These are phyloP conservation scores for Pluteus cervinus DNA, from an alignment of 768 basidiomycete species.

Conservation along the genomic window DNA sequence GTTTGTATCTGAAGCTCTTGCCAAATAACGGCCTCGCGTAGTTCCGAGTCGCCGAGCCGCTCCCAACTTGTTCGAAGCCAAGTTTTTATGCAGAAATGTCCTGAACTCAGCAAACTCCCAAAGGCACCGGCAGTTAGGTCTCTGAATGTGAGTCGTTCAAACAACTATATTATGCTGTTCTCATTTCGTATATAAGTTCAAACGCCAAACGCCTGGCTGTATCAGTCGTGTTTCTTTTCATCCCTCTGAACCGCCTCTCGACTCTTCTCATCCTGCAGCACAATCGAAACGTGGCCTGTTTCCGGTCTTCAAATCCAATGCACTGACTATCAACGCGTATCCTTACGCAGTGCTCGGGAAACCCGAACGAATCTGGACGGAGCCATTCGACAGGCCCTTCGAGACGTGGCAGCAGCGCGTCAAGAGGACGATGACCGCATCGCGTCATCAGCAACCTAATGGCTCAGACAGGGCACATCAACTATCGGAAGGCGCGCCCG, in stretches of 20 bases:
- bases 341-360: conserved; percentile 5
- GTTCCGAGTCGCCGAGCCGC: too few species aligned
- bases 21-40: too few species aligned
- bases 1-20: too few species aligned
- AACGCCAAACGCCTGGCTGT: conserved; percentile 1
- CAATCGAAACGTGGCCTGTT: neutral
- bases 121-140: conserved; percentile 1
- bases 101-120: conserved; percentile 1
- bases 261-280: conserved; percentile 7
- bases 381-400: neutral
- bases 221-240: neutral
- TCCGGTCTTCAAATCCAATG: conserved; percentile 1
- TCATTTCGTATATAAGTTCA: conserved; percentile 4
- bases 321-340: conserved; percentile 5
- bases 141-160: conserved; percentile 4
- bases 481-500: too few species aligned
- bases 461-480: too few species aligned
- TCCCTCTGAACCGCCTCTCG: conserved; percentile 1
- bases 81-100: too few species aligned
- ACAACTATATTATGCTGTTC: neutral
- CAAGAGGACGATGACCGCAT: neutral
- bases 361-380: neutral
- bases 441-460: too few species aligned
- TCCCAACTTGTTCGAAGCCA: too few species aligned
- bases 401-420: neutral